Evolutionary conservation across 2,329 filamentous ascomycete species (phyloP), one percentile per base, ranked within the genome.

Genomic region (Corynespora cassiicola): DNA sequence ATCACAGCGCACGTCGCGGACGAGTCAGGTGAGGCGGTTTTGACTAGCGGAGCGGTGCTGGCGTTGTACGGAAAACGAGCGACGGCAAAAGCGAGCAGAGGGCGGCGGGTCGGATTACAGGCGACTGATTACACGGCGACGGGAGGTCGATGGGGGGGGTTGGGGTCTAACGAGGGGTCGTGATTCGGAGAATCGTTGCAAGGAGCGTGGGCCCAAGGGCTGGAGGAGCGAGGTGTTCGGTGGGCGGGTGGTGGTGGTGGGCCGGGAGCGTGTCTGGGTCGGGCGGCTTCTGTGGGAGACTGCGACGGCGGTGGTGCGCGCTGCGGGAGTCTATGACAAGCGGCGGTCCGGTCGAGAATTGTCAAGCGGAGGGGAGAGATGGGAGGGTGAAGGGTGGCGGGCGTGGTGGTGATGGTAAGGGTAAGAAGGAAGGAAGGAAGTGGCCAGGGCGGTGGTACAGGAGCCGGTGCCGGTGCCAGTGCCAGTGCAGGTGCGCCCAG

Each of bases 321-420:
- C 61, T 61, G 60, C 54, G 50, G 40, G 38, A 42, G 50, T 39
- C 42, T 42, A 24, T 39, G 44, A 53, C 53, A 52, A 51, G 47
- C 49, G 52, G 54, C 55, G 47, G 47, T 58, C 65, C 63, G 59
- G 58, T 65, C 56, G 62, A 61, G 45, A 39, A 56, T 68, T 66
- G 66, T 66, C 65, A 50, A 49, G 44, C 29, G 40, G 45, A 37
- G 39, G 55, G 51, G 54, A 51, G 56, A 41, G 45, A 42, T 43
- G 45, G 22, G 39, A 50, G 39, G 44, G 49, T 40, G 52, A 39
- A 44, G 45, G 27, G 45, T 32, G 36, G 41, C 33, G 31, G 45
- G 42, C 44, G 46, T 44, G 39, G 45, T 48, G 51, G 42, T 39
- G 52, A 46, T 42, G 44, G 36, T 29, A 31, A 17, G 11, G 15